A percentile compares a stretch with the other conserved stretches of the same genome.
These are phyloP conservation scores for Chrysopogon serrulatus DNA, from an alignment of 176 grass and related monocot genomes.

Conservation along the genomic window DNA sequence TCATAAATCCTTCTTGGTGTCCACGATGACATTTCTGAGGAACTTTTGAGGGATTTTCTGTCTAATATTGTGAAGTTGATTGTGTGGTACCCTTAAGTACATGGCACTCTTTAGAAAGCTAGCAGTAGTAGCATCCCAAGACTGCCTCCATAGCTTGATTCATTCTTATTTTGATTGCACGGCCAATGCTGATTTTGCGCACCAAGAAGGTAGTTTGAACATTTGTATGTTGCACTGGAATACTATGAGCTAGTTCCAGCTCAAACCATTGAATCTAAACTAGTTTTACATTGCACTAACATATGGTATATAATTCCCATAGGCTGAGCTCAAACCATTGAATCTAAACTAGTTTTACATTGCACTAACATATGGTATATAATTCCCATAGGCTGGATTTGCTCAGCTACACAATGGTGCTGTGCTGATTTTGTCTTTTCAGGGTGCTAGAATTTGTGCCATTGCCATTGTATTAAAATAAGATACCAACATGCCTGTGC, in stretches of 20 bases:
- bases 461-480: not conserved
- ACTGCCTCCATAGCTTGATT: not conserved
- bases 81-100: not conserved
- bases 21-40: not conserved
- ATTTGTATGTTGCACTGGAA: not conserved
- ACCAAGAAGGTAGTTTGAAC: not conserved
- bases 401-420: not conserved
- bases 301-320: not conserved
- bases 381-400: too few relatives aligned
- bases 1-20: not conserved
- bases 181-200: not conserved
- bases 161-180: not conserved
- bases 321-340: too few relatives aligned
- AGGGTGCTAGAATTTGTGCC: not conserved
- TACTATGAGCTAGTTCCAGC: not conserved
- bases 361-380: too few relatives aligned
- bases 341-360: too few relatives aligned
- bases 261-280: not conserved
- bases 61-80: not conserved
- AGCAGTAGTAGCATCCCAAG: not conserved
- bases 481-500: not conserved
- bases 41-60: not conserved
- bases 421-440: constrained; percentile 3
- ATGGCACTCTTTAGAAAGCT: not conserved
- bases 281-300: not conserved